Conservation (phyloP, 2,329 filamentous ascomycete genomes). For the Xylaria polymorpha region DNA sequence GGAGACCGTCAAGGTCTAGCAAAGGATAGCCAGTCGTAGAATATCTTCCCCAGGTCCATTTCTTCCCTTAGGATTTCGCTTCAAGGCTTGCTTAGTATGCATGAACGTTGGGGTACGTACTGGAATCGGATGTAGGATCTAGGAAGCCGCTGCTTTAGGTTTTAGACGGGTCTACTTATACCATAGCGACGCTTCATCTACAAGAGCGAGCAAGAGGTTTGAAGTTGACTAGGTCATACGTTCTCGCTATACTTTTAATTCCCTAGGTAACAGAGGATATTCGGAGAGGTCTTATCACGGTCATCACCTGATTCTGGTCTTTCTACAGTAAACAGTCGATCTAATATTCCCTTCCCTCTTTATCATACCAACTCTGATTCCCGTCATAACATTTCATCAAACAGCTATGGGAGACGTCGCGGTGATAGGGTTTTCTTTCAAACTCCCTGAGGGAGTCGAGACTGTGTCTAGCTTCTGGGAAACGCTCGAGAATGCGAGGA, state of each 20-base stretch:
- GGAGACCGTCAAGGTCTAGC: constrained; percentile 11
- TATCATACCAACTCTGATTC: background rate
- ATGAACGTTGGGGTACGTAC: constrained; percentile 11
- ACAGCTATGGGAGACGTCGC: constrained; percentile 41
- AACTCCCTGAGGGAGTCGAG: constrained; percentile 52
- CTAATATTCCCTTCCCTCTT: background rate
- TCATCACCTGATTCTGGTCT: background rate
- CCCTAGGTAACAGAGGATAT: background rate
- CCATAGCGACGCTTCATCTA: constrained; percentile 1
- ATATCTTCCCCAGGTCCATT: background rate
- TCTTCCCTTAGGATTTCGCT: background rate
- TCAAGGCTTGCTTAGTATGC: background rate
- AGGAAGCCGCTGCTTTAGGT: constrained; percentile 6
- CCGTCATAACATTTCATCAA: background rate
- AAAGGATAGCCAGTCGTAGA: constrained; percentile 18
- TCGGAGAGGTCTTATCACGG: background rate
- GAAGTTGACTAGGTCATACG: background rate
- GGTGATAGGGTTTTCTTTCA: constrained; percentile 54
- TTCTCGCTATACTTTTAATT: background rate
- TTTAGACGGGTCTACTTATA: constrained; percentile 3
- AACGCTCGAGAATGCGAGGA: constrained; percentile 47
- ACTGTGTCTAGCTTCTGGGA: constrained; percentile 52
- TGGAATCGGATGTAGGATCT: constrained; percentile 14
- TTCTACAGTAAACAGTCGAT: background rate
- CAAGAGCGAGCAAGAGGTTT: background rate